These are phyloP conservation scores for Canna indica DNA, from an alignment of 176 grass and related monocot species.

Conservation along the genomic window DNA sequence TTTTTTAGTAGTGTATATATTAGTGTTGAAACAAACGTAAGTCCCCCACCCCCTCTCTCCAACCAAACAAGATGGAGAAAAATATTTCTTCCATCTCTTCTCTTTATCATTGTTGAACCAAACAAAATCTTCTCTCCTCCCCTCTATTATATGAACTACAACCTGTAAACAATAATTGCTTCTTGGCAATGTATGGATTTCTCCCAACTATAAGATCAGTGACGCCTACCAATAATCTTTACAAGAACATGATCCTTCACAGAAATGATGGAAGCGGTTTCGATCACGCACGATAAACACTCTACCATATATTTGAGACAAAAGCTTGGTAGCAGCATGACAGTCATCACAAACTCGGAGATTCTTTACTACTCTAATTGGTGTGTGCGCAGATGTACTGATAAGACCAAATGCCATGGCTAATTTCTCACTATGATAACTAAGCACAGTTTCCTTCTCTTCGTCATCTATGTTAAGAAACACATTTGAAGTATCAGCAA, in stretches of 20 bases:
- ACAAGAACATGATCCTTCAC: constrained; percentile 53
- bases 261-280: constrained; percentile 59
- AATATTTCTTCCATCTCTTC: too few species aligned
- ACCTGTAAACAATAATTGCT: not conserved
- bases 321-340: constrained; percentile 54
- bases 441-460: constrained; percentile 52
- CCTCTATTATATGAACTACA: not conserved
- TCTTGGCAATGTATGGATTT: not conserved
- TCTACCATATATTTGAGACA: constrained; percentile 57
- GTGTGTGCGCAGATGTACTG: constrained; percentile 27
- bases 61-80: too few species aligned
- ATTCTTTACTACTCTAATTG: constrained; percentile 59
- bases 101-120: too few species aligned
- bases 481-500: constrained; percentile 44
- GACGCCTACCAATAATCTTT: constrained; percentile 45
- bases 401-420: constrained; percentile 62
- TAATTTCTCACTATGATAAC: constrained; percentile 61
- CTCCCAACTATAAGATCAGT: not conserved
- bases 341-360: constrained; percentile 57
- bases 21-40: too few species aligned
- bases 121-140: too few species aligned
- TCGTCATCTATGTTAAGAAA: constrained; percentile 56
- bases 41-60: too few species aligned
- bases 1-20: too few species aligned
- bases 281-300: constrained; percentile 51